Evolutionary conservation across 768 basidiomycete species (phyloP).

Genomic region (Leccinum arenicola): DNA sequence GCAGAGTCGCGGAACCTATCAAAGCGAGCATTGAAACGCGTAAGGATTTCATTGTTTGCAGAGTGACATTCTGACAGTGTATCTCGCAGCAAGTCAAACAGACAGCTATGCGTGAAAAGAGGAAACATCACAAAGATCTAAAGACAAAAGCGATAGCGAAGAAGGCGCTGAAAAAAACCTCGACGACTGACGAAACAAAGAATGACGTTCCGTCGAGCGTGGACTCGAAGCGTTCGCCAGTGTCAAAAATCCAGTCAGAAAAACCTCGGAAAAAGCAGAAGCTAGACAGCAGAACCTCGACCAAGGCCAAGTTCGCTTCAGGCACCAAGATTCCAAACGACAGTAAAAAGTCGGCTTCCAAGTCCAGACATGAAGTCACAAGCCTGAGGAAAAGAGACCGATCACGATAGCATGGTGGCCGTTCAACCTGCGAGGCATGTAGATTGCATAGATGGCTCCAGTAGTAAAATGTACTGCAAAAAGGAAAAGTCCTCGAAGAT

Average conservation of each 20-base stretch:
- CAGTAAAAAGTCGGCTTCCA: constrained; percentile 2
- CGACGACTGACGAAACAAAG: not conserved
- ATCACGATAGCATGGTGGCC: constrained; percentile 4
- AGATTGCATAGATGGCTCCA: constrained; percentile 10
- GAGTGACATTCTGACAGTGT: not conserved
- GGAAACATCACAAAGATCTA: constrained; percentile 46
- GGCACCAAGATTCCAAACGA: not conserved
- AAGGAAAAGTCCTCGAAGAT: constrained; percentile 1
- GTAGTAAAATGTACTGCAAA: constrained; percentile 7
- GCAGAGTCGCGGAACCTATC: constrained; percentile 36
- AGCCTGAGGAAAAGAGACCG: not conserved
- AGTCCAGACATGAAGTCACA: constrained; percentile 1
- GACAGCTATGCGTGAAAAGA: constrained; percentile 43
- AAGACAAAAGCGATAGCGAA: constrained; percentile 42
- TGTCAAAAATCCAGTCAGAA: not conserved
- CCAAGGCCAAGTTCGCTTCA: constrained; percentile 1
- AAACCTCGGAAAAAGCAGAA: constrained; percentile 20
- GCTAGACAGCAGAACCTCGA: not conserved
- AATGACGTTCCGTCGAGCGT: not conserved
- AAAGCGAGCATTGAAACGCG: constrained; percentile 64
- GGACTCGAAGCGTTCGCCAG: not conserved
- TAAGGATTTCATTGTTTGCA: constrained; percentile 26
- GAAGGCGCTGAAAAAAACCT: constrained; percentile 13
- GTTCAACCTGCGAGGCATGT: not conserved
- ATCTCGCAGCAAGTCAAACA: constrained; percentile 45